Evolutionary conservation across 306 rosid species (phyloP).

Genomic region (Corylus americana): DNA sequence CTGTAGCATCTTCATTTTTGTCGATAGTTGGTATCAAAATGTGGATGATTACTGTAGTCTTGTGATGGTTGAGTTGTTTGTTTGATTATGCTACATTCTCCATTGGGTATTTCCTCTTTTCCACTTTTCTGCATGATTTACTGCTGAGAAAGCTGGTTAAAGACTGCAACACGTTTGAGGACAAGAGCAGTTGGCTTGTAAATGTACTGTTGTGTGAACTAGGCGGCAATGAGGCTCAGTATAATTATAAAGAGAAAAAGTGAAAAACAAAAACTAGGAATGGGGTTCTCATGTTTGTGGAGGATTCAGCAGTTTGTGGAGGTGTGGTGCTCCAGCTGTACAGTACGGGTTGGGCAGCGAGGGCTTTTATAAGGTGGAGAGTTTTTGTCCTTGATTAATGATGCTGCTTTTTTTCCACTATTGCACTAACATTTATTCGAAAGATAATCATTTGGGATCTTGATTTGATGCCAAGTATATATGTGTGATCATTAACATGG

Average conservation of each 20-base stretch:
- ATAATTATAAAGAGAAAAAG: constrained; percentile 33
- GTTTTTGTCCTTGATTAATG: constrained; percentile 48
- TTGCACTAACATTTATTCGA: constrained; percentile 30
- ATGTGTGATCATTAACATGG: constrained; percentile 14
- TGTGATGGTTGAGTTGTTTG: constrained; percentile 26
- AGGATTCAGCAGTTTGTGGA: constrained; percentile 38
- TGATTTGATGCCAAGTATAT: constrained; percentile 31
- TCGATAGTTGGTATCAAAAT: constrained; percentile 4
- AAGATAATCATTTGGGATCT: constrained; percentile 42
- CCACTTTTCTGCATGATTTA: constrained; percentile 55
- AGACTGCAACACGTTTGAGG: constrained; percentile 39
- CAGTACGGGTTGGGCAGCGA: constrained; percentile 41
- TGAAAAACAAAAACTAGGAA: constrained; percentile 18
- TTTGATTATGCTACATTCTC: constrained; percentile 28
- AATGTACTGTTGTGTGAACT: constrained; percentile 37
- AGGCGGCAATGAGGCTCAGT: constrained; percentile 23
- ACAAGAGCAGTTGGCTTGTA: constrained; percentile 34
- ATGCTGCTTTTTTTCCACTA: constrained; percentile 44
- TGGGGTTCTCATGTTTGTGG: constrained; percentile 34
- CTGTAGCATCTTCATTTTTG: constrained; percentile 13
- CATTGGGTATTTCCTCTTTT: constrained; percentile 36
- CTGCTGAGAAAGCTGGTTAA: constrained; percentile 67
- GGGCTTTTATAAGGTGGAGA: constrained; percentile 64
- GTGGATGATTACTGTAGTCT: constrained; percentile 32
- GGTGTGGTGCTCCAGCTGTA: constrained; percentile 63